These are phyloP conservation scores for Botrytis deweyae DNA, from an alignment of 2,329 filamentous ascomycete genomes.

Conservation along the genomic window DNA sequence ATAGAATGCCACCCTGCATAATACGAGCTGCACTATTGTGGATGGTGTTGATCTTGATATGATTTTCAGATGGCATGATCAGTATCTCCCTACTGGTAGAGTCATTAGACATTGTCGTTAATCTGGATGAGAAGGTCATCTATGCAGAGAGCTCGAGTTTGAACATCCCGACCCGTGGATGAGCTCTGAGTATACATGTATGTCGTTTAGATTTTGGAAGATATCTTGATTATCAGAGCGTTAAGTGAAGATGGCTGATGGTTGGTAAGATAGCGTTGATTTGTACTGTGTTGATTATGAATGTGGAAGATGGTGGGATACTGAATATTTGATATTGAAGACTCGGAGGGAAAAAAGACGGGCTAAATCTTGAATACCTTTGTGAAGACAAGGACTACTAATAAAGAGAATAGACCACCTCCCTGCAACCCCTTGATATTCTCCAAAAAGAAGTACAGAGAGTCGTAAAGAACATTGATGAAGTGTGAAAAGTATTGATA, in stretches of 20 bases:
- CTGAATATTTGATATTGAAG: neutral
- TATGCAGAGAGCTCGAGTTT: neutral
- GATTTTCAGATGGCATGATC: neutral
- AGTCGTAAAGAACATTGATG: neutral
- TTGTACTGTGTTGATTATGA: neutral
- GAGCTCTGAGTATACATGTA: neutral
- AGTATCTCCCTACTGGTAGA: neutral
- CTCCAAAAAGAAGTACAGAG: neutral
- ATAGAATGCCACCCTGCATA: neutral
- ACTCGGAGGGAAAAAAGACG: neutral
- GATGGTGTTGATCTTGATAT: neutral
- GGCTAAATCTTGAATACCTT: no score
- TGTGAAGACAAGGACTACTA: neutral
- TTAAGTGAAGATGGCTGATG: neutral
- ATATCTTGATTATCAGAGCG: neutral
- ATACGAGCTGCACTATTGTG: neutral
- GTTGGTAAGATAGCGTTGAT: neutral
- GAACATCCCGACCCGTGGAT: neutral
- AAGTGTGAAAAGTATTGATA: neutral
- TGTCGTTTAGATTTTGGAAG: neutral
- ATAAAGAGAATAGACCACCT: neutral
- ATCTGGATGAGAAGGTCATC: neutral
- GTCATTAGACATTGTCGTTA: neutral
- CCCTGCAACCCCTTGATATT: neutral
- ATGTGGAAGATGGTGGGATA: neutral